Evolutionary conservation across 768 basidiomycete species (phyloP).

Genomic region (Hebeloma cylindrosporum): DNA sequence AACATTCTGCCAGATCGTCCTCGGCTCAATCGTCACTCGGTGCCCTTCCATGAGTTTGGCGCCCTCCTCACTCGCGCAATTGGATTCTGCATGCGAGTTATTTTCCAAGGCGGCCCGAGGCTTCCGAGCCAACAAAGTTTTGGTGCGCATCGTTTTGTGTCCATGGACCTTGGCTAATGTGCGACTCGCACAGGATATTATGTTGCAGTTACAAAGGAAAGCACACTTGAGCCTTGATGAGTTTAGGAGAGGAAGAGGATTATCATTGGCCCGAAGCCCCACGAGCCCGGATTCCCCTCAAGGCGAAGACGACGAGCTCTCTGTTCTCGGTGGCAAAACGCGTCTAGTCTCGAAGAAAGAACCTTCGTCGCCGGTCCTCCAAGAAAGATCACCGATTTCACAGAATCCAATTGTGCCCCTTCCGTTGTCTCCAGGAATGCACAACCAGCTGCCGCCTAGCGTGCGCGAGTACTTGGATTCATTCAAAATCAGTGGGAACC

Average conservation of each 20-base stretch:
- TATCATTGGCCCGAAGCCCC: constrained; percentile 39
- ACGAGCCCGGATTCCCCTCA: constrained; percentile 40
- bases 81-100: constrained; percentile 74
- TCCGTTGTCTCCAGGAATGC: constrained; percentile 52
- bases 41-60: constrained; percentile 80
- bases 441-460: constrained; percentile 56
- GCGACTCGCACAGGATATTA: constrained; percentile 48
- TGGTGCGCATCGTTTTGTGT: constrained; percentile 41
- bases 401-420: constrained; percentile 73
- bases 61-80: constrained; percentile 68
- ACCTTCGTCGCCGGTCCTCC: constrained; percentile 50
- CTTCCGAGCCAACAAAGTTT: constrained; percentile 63
- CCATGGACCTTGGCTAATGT: neutral
- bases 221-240: constrained; percentile 66
- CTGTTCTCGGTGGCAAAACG: constrained; percentile 64
- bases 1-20: constrained; percentile 48
- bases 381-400: constrained; percentile 70
- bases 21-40: constrained; percentile 74
- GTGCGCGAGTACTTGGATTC: constrained; percentile 69
- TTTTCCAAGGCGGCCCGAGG: constrained; percentile 69
- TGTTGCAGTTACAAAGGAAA: constrained; percentile 62
- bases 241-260: constrained; percentile 56
- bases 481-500: constrained; percentile 38
- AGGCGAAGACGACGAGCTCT: constrained; percentile 62
- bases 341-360: constrained; percentile 64